Evolutionary conservation across 805 yeast species (phyloP), one percentile per base, ranked within the genome.

Genomic region (Metschnikowia aberdeeniae): DNA sequence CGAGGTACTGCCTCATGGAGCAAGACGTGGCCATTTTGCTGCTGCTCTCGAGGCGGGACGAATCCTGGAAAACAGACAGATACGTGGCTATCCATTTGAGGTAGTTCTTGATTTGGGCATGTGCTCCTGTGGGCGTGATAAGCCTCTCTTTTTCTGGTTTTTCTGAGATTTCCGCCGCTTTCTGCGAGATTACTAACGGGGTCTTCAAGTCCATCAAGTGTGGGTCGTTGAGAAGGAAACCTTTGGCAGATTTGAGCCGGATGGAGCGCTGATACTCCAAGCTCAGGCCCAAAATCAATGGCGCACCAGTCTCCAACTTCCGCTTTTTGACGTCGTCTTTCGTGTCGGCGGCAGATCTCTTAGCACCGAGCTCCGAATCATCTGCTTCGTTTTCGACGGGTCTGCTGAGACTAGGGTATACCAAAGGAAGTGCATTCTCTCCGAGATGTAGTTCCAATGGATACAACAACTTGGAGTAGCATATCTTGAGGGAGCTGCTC

Each of bases 401-500:
- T 22, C 26, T 22, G 26, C 8, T 36, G 19, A 24, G 36, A 22
- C 39, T 44, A 3, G 32, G 14, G 13, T 31, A 24, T 10, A 33
- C 36, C 27, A 40, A 20, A 27, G 36, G 39, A 14, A 41, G 17
- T 46, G 49, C 50, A n/a, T 14, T 14, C 5, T 42, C 43, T 9
- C 56, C 57, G 28, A 62, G 43, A 17, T 46, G 41, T 14, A 52
- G 22, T 46, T 68, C 73, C 36, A 63, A 60, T 0, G 70, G 70
- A 45, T 62, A 63, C 17, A 67, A 50, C 26, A 66, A 58, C 40
- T 75, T 73, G 47, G 73, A 71, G 55, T 82, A 83, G 0, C 85
- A 77, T 1, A 78, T 62, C 56, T 83, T 79, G 49, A 86, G 65
- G 1, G 89, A 76, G 12, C 89, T 77, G 11, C 88, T 81, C 36